Percentiles rank a stretch among this genome's conserved stretches.
phyloP scores from a whole-genome alignment of 768 basidiomycete species.

The Clathrus columnatus region DNA sequence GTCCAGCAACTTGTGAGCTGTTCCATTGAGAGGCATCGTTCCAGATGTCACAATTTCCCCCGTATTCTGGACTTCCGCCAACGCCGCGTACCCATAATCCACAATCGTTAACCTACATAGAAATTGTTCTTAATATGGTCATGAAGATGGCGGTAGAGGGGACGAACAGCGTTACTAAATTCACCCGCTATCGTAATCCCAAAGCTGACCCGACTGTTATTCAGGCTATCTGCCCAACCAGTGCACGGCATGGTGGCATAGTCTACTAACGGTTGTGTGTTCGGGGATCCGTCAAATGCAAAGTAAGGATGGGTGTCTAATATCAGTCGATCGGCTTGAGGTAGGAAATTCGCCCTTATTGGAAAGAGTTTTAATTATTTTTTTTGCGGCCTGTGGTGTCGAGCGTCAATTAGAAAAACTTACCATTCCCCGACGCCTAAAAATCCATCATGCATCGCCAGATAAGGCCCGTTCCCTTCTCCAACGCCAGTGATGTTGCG shows the following conservation, averaged over 20 bases:
- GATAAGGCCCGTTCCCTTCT: conserved; percentile 49
- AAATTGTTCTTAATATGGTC: background rate
- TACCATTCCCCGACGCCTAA: conserved; percentile 39
- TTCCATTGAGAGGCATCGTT: conserved; percentile 47
- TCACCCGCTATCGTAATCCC: conserved; percentile 73
- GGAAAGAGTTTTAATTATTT: no score
- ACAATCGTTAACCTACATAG: conserved; percentile 22
- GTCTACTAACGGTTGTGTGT: conserved; percentile 25
- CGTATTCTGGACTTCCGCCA: conserved; percentile 32
- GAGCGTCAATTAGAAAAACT: no score
- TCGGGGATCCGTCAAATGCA: conserved; percentile 39
- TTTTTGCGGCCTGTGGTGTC: no score
- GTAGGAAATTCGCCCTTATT: conserved; percentile 29
- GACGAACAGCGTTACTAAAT: conserved; percentile 43
- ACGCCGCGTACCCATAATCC: conserved; percentile 32
- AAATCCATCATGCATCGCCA: conserved; percentile 61
- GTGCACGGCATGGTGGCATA: conserved; percentile 22
- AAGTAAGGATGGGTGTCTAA: conserved; percentile 67
- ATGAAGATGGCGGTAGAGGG: background rate
- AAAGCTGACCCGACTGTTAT: conserved; percentile 41
- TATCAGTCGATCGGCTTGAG: conserved; percentile 52
- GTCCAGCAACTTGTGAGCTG: conserved; percentile 39
- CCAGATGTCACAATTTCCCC: conserved; percentile 34
- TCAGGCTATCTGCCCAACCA: conserved; percentile 29
- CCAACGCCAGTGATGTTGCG: conserved; percentile 68